Base-by-base conservation (phyloP, 2,329 filamentous ascomycete genomes). In the Aspergillus latus region DNA sequence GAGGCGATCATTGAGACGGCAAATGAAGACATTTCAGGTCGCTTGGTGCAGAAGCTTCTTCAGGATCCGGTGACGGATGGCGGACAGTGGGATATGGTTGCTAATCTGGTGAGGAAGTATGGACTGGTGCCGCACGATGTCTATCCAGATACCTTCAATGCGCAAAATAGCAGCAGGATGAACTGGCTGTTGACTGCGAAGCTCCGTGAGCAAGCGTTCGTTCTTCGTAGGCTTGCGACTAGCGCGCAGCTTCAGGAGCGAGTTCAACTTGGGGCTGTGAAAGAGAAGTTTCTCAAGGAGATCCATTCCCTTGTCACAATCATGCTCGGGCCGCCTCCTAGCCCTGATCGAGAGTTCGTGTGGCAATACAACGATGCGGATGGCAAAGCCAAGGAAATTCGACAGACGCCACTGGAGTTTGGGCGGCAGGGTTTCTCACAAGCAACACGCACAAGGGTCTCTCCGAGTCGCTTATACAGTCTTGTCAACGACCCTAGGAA, bases 81-180 rank as follows among this genome's bases (percentile, higher is more conserved):
- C 29, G 91, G 92, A 0, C 90, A 95, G 72, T 95, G 90, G 90
- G 90, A 95, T 72, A 95, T 96, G 90, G 88, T 92, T 2, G 88
- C 85, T 62, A 96, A 95, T 66, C 78, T 96, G 8, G 89, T 96
- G 4, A 76, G 84, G 44, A 96, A 96, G 76, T 96, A 96, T 68
- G 92, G 92, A 29, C 82, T 96, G 15, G 87, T 94, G 0, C 91
- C 91, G 2, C 89, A 95, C 70, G 76, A 80, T 0, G 75, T 96
- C 2, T 96, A 94, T 69, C 91, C 91, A 0, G 92, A 96, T 70
- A 86, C 82, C 52, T 93, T 83, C 80, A 93, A 90, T 70, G 89
- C 91, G 3, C 82, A 82, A 77, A 86, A 86, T 65, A 90, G 88
- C 28, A 73, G 79, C 1, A 79, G 83, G 15, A 85, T 96, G 76